Evolutionary conservation across 805 yeast genomes (phyloP).

Genomic region (Pichia membranifaciens): DNA sequence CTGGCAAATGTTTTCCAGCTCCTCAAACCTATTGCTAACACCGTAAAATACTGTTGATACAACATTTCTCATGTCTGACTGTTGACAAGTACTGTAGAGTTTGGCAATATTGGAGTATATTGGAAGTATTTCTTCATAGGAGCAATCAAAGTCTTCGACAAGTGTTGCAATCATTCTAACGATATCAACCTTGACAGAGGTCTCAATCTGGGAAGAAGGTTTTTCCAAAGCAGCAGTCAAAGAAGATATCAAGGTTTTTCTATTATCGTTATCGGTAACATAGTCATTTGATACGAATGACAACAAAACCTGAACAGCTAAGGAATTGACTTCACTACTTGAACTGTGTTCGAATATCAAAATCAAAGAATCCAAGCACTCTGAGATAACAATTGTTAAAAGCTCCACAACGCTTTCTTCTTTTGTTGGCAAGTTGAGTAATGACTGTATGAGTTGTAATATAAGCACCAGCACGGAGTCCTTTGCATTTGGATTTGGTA

Average conservation of each 20-base stretch:
- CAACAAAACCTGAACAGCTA: constrained; percentile 46
- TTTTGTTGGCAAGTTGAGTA: constrained; percentile 36
- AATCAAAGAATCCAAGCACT: constrained; percentile 48
- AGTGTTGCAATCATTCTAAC: constrained; percentile 52
- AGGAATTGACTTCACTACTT: constrained; percentile 42
- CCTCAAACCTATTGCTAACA: constrained; percentile 48
- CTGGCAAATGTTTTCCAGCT: constrained; percentile 39
- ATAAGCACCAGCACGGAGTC: constrained; percentile 56
- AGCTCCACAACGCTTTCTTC: constrained; percentile 42
- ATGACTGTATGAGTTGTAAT: constrained; percentile 46
- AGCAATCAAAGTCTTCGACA: constrained; percentile 47
- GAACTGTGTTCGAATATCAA: constrained; percentile 36
- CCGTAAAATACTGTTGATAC: constrained; percentile 55
- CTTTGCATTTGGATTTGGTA: constrained; percentile 54
- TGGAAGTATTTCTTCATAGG: constrained; percentile 42
- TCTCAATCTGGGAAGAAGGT: constrained; percentile 45
- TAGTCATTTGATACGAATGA: constrained; percentile 53
- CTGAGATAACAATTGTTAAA: constrained; percentile 53
- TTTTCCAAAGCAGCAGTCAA: constrained; percentile 57
- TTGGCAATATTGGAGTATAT: constrained; percentile 27
- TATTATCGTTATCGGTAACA: constrained; percentile 49
- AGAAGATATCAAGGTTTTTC: constrained; percentile 48
- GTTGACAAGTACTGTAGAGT: constrained; percentile 53
- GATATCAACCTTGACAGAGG: constrained; percentile 49
- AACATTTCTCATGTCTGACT: constrained; percentile 54